Base-by-base conservation (phyloP, 2,329 filamentous ascomycete genomes). In the Aspergillus flavus region DNA sequence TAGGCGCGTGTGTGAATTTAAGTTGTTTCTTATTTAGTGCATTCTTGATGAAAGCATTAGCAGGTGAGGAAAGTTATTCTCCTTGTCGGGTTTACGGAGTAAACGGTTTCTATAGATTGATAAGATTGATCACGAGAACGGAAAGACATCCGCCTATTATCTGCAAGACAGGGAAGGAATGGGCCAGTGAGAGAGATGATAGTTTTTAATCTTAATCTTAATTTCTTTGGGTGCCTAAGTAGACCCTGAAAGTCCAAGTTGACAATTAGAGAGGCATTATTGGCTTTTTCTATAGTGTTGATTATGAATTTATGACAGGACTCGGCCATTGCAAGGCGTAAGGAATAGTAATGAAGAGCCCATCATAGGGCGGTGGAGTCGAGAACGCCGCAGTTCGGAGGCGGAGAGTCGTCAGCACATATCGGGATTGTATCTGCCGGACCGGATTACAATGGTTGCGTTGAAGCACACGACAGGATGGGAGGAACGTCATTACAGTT, bases 371-470 rank as follows among this genome's bases (percentile, higher is more conserved):
- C 28, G 21, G 52, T 54, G 52, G 30, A 54, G 52, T n/a, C 39
- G 2, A 41, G 39, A n/a, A 41, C 39, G 39, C 39, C 16, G 14
- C 14, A 36, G 52, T 55, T 55, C 30, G 48, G 52, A 55, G 34
- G 52, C 52, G 52, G 52, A 55, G 52, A 55, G 52, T 55, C 21
- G 34, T 39, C 32, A 55, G 32, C 32, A 55, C 32, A 39, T 39
- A 55, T 55, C 52, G 52, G 52, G 52, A 55, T 16, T 26, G 21
- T 14, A 26, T 41, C 52, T 55, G 52, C 52, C 52, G 52, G 52
- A 36, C 28, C 52, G 52, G 52, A 54, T 54, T 54, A 54, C 52
- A 39, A 55, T 55, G 32, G 30, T 39, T 6, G 12, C 21, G 32
- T 36, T 36, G n/a, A 36, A 36, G 52, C 30, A 36, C 32, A 55